These are phyloP conservation scores for Calophaca sinica DNA, from an alignment of 306 rosid genomes.

Conservation along the genomic window DNA sequence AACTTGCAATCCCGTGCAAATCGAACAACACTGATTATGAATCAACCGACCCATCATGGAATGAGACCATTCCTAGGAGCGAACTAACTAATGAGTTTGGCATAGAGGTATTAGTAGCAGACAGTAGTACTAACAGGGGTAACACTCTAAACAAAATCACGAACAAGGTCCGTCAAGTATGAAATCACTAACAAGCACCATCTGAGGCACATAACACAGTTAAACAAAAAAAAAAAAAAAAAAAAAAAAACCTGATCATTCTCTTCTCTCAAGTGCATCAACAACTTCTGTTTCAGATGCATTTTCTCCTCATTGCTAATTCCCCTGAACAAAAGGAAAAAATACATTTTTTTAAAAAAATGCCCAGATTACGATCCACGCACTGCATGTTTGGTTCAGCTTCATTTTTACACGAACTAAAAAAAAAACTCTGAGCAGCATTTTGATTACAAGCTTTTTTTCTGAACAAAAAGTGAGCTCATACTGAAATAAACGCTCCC, in stretches of 20 bases:
- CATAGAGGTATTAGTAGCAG: neutral
- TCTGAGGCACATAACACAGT: neutral
- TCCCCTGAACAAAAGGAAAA: slow-evolving; percentile 63
- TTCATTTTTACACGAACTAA: slow-evolving; percentile 19
- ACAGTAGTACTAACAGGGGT: too few species aligned
- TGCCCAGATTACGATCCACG: slow-evolving; percentile 35
- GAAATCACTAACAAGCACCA: slow-evolving; percentile 36
- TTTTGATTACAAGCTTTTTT: neutral
- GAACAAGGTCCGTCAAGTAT: neutral
- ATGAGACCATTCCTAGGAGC: slow-evolving; percentile 39
- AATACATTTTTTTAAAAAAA: neutral
- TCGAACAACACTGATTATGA: slow-evolving; percentile 9
- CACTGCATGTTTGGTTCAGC: slow-evolving; percentile 37
- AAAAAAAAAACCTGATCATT: slow-evolving; percentile 66
- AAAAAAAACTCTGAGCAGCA: slow-evolving; percentile 18
- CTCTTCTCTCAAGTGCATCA: slow-evolving; percentile 86
- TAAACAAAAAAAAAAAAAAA: neutral
- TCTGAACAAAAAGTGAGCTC: neutral
- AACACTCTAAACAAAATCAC: neutral
- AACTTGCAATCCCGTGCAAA: slow-evolving; percentile 15
- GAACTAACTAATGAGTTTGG: slow-evolving; percentile 27
- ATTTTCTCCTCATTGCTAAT: slow-evolving; percentile 86
- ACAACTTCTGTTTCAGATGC: slow-evolving; percentile 80
- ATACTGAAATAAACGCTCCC: neutral
- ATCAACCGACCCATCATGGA: slow-evolving; percentile 12